Evolutionary conservation across 2,329 filamentous ascomycete species (phyloP), one percentile per base, ranked within the genome.

Genomic region (Bretziella fagacearum): DNA sequence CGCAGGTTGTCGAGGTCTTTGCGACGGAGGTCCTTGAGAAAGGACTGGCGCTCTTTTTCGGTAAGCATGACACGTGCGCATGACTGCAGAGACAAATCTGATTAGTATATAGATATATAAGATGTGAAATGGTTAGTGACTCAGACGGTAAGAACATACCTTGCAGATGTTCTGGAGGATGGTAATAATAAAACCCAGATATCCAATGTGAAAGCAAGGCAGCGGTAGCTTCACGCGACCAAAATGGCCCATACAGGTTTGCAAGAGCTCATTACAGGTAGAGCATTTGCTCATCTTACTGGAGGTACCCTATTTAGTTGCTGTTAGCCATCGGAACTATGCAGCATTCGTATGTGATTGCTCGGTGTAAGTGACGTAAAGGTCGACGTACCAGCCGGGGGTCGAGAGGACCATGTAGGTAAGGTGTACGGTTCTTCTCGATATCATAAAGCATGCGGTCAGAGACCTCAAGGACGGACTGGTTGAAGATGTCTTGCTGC

Each of bases 161-260:
- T 94, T 98, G 77, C 91, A 98, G 54, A 98, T 93, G 57, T 91
- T 82, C 60, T 96, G 87, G 20, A 98, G 70, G 48, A 94, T 87
- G 37, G 79, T 80, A 59, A 93, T 89, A 53, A 91, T 85, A 60
- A 93, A 86, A 60, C 86, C 91, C 56, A 98, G 74, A 60, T 95
- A 98, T 30, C 91, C 91, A 54, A 96, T 86, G 59, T 98, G 91
- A 58, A 96, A 96, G 36, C 82, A 85, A 3, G 91, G 91, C 44
- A 98, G 69, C 1, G 89, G 84, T 11, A 98, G 74, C 57, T 84
- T 79, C 56, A 98, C 82, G 63, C 95, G 81, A 40, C 91, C 91
- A 58, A 96, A 98, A 62, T 98, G 91, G 10, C 91, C 91, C 55
- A 85, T 91, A 62, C 91, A 98, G 54, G 81, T 77, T 56, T 85